These are phyloP conservation scores for Diospyros lotus DNA, from an alignment of 148 eudicot species.

Conservation along the genomic window DNA sequence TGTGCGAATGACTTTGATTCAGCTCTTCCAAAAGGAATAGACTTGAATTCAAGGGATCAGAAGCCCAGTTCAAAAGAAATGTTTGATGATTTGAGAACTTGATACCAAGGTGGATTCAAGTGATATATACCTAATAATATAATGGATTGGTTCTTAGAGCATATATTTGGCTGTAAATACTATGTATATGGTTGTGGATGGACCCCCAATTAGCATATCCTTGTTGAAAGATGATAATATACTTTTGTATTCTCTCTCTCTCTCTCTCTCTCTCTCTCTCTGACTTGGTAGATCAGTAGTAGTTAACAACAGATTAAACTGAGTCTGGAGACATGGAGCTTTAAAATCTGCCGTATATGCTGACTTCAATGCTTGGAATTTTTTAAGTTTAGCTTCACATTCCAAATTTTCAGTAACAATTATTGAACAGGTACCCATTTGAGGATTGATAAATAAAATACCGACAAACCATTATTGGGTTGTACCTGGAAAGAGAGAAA, in stretches of 20 bases:
- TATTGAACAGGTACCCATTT: too few species aligned
- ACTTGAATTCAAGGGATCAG: slow-evolving; percentile 46
- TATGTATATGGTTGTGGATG: slow-evolving; percentile 23
- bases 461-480: too few species aligned
- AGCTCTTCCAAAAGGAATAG: slow-evolving; percentile 35
- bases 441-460: too few species aligned
- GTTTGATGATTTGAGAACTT: slow-evolving; percentile 25
- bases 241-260: background rate
- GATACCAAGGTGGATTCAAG: slow-evolving; percentile 14
- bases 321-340: too few species aligned
- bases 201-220: slow-evolving; percentile 22
- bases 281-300: too few species aligned
- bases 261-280: background rate
- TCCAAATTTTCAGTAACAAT: too few species aligned
- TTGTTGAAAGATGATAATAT: slow-evolving; percentile 6
- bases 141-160: slow-evolving; percentile 9
- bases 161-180: slow-evolving; percentile 6
- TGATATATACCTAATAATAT: slow-evolving; percentile 1
- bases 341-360: too few species aligned
- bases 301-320: too few species aligned
- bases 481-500: too few species aligned
- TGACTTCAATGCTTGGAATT: too few species aligned
- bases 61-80: slow-evolving; percentile 27
- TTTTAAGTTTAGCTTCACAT: too few species aligned
- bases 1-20: slow-evolving; percentile 44